phyloP scores from a whole-genome alignment of 768 basidiomycete genomes.

The Sutorius australiensis region DNA sequence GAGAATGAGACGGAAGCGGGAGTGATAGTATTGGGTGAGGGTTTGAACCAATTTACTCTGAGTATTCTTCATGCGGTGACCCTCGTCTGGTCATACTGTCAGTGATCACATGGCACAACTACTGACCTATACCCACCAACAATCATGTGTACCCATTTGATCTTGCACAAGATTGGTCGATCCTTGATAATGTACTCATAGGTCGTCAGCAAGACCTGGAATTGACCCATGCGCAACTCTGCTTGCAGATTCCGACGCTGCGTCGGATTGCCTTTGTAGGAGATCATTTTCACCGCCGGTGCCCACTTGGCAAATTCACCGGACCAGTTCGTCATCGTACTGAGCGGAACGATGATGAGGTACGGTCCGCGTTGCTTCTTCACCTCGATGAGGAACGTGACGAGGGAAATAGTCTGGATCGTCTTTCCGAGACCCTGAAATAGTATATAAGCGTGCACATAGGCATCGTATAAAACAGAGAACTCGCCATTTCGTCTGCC shows the following conservation, averaged over 20 bases:
- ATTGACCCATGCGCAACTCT: conserved; percentile 74
- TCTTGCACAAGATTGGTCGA: conserved; percentile 81
- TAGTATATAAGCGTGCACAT: conserved; percentile 9
- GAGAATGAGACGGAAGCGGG: conserved; percentile 88
- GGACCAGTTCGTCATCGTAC: conserved; percentile 96
- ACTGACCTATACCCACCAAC: conserved; percentile 53
- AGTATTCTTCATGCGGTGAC: conserved; percentile 97
- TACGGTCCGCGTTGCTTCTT: conserved; percentile 93
- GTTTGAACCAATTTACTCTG: conserved; percentile 88
- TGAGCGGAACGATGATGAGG: conserved; percentile 92
- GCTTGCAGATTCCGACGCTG: conserved; percentile 75
- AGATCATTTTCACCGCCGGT: conserved; percentile 69
- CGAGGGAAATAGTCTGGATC: conserved; percentile 92
- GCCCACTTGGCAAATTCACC: conserved; percentile 99
- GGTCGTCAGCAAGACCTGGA: conserved; percentile 91
- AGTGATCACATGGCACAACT: not conserved
- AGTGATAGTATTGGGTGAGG: conserved; percentile 88
- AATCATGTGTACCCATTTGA: conserved; percentile 98
- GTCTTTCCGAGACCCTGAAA: conserved; percentile 90
- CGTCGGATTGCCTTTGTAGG: conserved; percentile 89
- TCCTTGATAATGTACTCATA: conserved; percentile 99
- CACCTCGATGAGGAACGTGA: conserved; percentile 87
- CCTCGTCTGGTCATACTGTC: conserved; percentile 60
- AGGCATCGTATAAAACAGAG: not conserved
- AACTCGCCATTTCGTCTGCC: conserved; percentile 85